Evolutionary conservation across 2,329 filamentous ascomycete genomes (phyloP).

Genomic region (Fusarium kyushuense): DNA sequence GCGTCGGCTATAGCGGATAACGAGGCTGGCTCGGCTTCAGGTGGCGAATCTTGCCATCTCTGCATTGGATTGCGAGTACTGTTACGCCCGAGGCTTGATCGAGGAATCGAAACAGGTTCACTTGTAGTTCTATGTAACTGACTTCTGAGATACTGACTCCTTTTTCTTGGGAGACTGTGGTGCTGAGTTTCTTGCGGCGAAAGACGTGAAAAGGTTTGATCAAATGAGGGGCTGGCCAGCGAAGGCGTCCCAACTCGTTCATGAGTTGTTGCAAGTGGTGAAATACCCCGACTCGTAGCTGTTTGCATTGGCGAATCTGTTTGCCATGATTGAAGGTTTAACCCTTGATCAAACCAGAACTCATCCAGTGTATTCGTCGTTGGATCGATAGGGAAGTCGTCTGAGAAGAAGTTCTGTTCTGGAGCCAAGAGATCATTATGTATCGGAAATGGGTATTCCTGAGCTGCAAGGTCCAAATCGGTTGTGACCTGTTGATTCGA

Average conservation of each 20-base stretch:
- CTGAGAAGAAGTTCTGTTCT: neutral
- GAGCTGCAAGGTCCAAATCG: fast-evolving
- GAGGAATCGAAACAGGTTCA: conserved; percentile 25
- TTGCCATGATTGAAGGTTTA: neutral
- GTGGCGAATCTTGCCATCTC: conserved; percentile 44
- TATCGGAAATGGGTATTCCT: neutral
- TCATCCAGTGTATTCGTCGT: neutral
- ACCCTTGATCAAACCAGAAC: conserved; percentile 7
- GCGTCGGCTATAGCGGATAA: conserved; percentile 39
- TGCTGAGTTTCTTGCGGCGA: conserved; percentile 4
- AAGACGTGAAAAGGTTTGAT: neutral
- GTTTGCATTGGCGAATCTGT: neutral
- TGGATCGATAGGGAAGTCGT: neutral
- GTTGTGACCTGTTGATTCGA: neutral
- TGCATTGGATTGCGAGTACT: conserved; percentile 36
- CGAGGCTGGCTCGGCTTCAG: conserved; percentile 40
- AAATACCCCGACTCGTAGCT: neutral
- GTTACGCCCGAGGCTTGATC: neutral
- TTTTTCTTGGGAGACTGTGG: conserved; percentile 17
- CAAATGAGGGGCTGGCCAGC: neutral
- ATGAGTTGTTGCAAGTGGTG: neutral
- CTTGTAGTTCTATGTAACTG: neutral
- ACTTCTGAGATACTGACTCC: conserved; percentile 24
- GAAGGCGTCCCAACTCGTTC: neutral
- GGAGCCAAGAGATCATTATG: neutral